Percentiles rank a stretch among this genome's conserved stretches.
Evolutionary conservation across 1,284 basidiomycete genomes (phyloP).

Genomic region (Wallemia hederae): DNA sequence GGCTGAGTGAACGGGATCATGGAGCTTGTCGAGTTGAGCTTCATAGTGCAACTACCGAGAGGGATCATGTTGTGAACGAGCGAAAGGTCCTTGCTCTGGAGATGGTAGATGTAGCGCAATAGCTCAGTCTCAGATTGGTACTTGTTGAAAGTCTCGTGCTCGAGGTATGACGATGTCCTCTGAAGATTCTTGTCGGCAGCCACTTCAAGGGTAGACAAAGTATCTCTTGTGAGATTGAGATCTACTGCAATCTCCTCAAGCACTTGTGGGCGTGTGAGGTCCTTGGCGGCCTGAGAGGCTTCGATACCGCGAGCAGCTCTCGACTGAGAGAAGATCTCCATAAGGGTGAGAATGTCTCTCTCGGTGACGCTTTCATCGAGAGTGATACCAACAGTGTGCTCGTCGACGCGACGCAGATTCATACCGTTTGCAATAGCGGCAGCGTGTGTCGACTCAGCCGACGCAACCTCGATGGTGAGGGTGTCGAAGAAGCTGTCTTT

Average conservation of each 20-base stretch:
- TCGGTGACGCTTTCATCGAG: constrained; percentile 70
- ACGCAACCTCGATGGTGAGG: constrained; percentile 49
- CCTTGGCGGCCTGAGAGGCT: neutral
- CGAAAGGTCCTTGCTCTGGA: constrained; percentile 80
- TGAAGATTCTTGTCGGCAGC: neutral
- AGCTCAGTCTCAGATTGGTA: constrained; percentile 96
- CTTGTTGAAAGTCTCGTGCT: constrained; percentile 16
- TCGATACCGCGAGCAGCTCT: neutral
- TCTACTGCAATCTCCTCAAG: neutral
- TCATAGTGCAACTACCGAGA: constrained; percentile 87
- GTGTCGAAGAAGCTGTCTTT: constrained; percentile 62
- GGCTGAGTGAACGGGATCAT: constrained; percentile 91
- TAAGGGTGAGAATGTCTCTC: constrained; percentile 39
- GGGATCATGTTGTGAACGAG: constrained; percentile 93
- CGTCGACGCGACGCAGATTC: constrained; percentile 60
- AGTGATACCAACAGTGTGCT: constrained; percentile 51
- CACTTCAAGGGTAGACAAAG: neutral
- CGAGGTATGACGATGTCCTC: neutral
- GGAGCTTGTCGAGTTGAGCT: constrained; percentile 82
- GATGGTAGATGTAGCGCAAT: constrained; percentile 77
- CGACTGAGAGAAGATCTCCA: constrained; percentile 42
- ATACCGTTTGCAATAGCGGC: constrained; percentile 36
- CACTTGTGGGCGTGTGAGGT: neutral
- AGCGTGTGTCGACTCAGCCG: constrained; percentile 34
- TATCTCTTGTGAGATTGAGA: neutral